Conservation (phyloP, 345 rosid species). For the Hibiscus mutabilis region DNA sequence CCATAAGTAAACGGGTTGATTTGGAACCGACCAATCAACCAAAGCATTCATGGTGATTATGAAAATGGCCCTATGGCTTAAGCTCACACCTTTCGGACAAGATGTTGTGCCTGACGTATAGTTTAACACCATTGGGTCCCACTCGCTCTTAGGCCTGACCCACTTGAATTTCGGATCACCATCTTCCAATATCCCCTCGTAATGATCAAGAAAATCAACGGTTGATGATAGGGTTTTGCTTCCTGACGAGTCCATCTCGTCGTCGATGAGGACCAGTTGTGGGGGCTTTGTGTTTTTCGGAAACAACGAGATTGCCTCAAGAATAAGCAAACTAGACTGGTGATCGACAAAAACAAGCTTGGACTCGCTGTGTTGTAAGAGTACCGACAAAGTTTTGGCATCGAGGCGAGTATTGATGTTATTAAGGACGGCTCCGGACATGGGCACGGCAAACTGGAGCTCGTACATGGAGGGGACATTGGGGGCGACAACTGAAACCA, state of each 20-base stretch:
- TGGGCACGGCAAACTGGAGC: no score
- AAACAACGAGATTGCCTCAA: conserved; percentile 40
- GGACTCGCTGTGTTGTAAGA: conserved; percentile 16
- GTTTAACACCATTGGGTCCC: conserved; percentile 33
- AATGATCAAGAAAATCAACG: conserved; percentile 28
- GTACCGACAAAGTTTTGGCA: conserved; percentile 33
- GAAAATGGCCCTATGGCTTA: conserved; percentile 42
- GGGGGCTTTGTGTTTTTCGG: conserved; percentile 19
- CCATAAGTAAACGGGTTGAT: conserved; percentile 50
- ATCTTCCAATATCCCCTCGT: conserved; percentile 31
- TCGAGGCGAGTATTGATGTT: conserved; percentile 55
- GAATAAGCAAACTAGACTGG: conserved; percentile 19
- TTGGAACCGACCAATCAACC: conserved; percentile 33
- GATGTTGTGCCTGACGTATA: conserved; percentile 60
- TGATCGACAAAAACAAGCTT: neutral
- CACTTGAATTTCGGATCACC: conserved; percentile 35
- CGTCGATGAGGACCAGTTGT: conserved; percentile 33
- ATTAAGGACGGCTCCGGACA: conserved; percentile 46
- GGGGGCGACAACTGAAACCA: conserved; percentile 53
- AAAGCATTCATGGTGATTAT: conserved; percentile 29
- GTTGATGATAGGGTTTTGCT: neutral
- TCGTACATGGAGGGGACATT: conserved; percentile 29
- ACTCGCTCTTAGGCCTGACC: conserved; percentile 20
- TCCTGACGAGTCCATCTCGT: conserved; percentile 7
- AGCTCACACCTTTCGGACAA: conserved; percentile 51